Conservation (phyloP, 805 yeast genomes). For the Ogataea kodamae region DNA sequence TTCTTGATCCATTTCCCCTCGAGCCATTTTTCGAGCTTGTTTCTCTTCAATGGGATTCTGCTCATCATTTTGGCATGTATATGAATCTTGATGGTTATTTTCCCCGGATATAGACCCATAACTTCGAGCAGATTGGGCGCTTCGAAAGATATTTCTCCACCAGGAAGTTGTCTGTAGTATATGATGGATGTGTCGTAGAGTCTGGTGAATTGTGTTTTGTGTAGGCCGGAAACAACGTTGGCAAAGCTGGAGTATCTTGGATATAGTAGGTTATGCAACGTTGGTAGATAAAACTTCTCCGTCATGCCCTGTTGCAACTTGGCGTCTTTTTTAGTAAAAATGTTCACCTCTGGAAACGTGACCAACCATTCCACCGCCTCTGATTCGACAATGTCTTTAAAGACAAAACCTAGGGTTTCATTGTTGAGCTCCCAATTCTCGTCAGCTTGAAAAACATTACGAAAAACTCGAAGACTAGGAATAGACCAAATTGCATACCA, state of each 20-base stretch:
- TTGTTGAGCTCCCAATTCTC: conserved; percentile 65
- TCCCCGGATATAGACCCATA: conserved; percentile 32
- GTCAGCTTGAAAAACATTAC: conserved; percentile 51
- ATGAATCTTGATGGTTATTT: conserved; percentile 41
- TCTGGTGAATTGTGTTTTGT: conserved; percentile 38
- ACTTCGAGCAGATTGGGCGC: conserved; percentile 38
- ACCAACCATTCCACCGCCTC: conserved; percentile 54
- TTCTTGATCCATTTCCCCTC: conserved; percentile 72
- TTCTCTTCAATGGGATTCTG: conserved; percentile 49
- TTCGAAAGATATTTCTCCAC: conserved; percentile 23
- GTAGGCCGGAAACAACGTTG: conserved; percentile 44
- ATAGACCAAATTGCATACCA: conserved; percentile 68
- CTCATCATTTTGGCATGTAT: conserved; percentile 44
- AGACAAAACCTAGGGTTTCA: conserved; percentile 31
- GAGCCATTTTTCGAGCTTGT: conserved; percentile 67
- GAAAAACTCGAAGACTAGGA: conserved; percentile 49
- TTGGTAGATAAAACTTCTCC: conserved; percentile 57
- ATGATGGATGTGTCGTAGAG: conserved; percentile 56
- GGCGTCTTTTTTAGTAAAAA: conserved; percentile 48
- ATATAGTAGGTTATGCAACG: conserved; percentile 58
- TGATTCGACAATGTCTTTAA: conserved; percentile 35
- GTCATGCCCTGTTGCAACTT: conserved; percentile 52
- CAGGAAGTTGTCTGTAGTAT: conserved; percentile 33
- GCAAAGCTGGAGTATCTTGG: conserved; percentile 68
- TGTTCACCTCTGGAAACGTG: conserved; percentile 83